phyloP scores from a whole-genome alignment of 768 basidiomycete genomes.

The Ramaria sp. region DNA sequence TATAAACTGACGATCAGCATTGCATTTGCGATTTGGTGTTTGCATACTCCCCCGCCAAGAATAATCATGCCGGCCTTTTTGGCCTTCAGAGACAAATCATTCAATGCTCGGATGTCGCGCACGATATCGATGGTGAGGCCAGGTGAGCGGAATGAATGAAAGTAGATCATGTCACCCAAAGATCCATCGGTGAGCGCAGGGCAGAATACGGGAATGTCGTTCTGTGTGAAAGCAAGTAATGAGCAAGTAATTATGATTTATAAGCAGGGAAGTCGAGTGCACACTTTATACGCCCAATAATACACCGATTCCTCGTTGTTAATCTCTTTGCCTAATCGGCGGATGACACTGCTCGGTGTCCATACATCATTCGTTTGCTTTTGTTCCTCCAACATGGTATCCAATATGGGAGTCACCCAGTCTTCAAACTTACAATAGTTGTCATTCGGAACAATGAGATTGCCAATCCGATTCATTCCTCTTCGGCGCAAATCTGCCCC shows the following conservation, averaged over 20 bases:
- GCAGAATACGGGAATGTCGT: slow-evolving; percentile 97
- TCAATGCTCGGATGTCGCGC: slow-evolving; percentile 81
- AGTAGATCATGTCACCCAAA: slow-evolving; percentile 98
- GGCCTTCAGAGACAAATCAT: slow-evolving; percentile 79
- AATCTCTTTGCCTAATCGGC: slow-evolving; percentile 92
- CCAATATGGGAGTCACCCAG: slow-evolving; percentile 93
- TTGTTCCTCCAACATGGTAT: slow-evolving; percentile 86
- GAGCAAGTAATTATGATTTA: background rate
- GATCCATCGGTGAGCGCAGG: slow-evolving; percentile 98
- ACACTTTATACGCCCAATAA: slow-evolving; percentile 99
- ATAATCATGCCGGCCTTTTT: slow-evolving; percentile 97
- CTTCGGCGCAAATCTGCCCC: slow-evolving; percentile 77
- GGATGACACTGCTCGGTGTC: slow-evolving; percentile 93
- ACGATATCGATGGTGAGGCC: slow-evolving; percentile 90
- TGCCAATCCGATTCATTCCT: slow-evolving; percentile 97
- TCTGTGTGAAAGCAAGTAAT: slow-evolving; percentile 38
- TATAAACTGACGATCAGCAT: slow-evolving; percentile 79
- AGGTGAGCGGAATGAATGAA: slow-evolving; percentile 86
- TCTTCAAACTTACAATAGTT: slow-evolving; percentile 99
- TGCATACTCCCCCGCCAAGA: slow-evolving; percentile 95
- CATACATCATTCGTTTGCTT: slow-evolving; percentile 56
- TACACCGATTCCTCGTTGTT: slow-evolving; percentile 95
- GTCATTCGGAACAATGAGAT: slow-evolving; percentile 92
- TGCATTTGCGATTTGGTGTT: slow-evolving; percentile 99
- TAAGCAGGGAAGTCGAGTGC: slow-evolving; percentile 20